Evolutionary conservation across 495 filamentous ascomycete species (phyloP), one percentile per base, ranked within the genome.

Genomic region (Aspergillus taichungensis): DNA sequence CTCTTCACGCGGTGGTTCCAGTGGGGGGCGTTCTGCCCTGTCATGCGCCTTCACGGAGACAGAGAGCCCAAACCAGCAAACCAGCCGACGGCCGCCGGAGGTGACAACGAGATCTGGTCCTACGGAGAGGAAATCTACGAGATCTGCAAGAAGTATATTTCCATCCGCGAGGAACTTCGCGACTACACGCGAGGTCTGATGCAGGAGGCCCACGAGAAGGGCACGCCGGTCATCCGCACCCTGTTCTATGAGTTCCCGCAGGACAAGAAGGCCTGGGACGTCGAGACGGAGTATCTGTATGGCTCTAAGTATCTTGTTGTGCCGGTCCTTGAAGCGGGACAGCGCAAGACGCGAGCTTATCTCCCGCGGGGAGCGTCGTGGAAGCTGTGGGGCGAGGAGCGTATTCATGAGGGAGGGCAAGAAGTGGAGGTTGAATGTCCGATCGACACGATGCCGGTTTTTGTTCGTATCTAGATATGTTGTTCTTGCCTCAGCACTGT

Each of bases 1-100:
- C 58, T 81, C 10, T 76, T 81, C 52, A 69, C 72, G 5, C 64
- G 77, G 2, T 81, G 77, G 77, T 81, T 80, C 55, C 76, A 80
- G 47, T 79, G 74, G 74, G 76, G 75, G 2, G 55, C 75, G 1
- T 81, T 78, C 56, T 79, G 74, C 46, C 75, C 76, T 28, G 77
- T 79, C 6, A 77, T 81, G 67, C 63, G 76, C 8, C 57, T 79
- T 13, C 77, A 81, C 48, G 76, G 76, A 13, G 74, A 78, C 55
- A 69, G 77, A n/a, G 70, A 77, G 46, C 76, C 76, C 7, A 63
- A 69, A 49, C 66, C 62, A 12, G 62, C 53, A n/a, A 55, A 54
- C 11, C 54, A 61, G 32, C 61, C 62, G 6, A 66, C 62, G 8
- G 56, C 67, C 9, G 56, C 57, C 10, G 75, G 73, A 2, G 70